These are phyloP conservation scores for Aspergillus saccharolyticus DNA, from an alignment of 495 filamentous ascomycete species.

Conservation along the genomic window DNA sequence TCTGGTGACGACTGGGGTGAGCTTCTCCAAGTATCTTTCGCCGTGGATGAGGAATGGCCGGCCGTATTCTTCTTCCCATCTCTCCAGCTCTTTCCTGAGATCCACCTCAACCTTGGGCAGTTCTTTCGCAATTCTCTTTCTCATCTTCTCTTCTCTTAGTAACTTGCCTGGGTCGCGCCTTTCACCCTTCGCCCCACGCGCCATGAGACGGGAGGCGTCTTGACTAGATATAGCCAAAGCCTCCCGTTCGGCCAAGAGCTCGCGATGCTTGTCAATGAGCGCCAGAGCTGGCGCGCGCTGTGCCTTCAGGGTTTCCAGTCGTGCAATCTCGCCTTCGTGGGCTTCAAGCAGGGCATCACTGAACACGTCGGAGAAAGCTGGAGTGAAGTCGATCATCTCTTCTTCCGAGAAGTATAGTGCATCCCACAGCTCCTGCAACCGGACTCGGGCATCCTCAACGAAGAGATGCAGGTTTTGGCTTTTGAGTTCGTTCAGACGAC, in stretches of 20 bases:
- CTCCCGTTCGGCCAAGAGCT: slow-evolving; percentile 80
- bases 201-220: slow-evolving; percentile 89
- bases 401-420: slow-evolving; percentile 90
- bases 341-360: slow-evolving; percentile 86
- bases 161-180: slow-evolving; percentile 89
- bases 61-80: slow-evolving; percentile 91
- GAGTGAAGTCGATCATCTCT: slow-evolving; percentile 95
- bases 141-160: slow-evolving; percentile 96
- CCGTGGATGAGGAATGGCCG: slow-evolving; percentile 90
- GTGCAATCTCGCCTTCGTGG: slow-evolving; percentile 82
- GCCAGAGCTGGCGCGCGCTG: slow-evolving; percentile 81
- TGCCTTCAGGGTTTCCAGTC: slow-evolving; percentile 76
- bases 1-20: slow-evolving; percentile 60
- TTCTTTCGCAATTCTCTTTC: slow-evolving; percentile 92
- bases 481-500: slow-evolving; percentile 85
- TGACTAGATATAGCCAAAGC: slow-evolving; percentile 82
- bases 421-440: slow-evolving; percentile 93
- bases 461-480: slow-evolving; percentile 91
- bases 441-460: slow-evolving; percentile 85
- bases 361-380: slow-evolving; percentile 74
- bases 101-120: slow-evolving; percentile 85
- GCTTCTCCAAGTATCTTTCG: slow-evolving; percentile 76
- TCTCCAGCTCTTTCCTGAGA: slow-evolving; percentile 71
- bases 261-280: slow-evolving; percentile 77
- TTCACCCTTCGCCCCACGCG: slow-evolving; percentile 82